Base-by-base conservation (phyloP, 305 asterid genomes). In the Fraxinus platypoda region DNA sequence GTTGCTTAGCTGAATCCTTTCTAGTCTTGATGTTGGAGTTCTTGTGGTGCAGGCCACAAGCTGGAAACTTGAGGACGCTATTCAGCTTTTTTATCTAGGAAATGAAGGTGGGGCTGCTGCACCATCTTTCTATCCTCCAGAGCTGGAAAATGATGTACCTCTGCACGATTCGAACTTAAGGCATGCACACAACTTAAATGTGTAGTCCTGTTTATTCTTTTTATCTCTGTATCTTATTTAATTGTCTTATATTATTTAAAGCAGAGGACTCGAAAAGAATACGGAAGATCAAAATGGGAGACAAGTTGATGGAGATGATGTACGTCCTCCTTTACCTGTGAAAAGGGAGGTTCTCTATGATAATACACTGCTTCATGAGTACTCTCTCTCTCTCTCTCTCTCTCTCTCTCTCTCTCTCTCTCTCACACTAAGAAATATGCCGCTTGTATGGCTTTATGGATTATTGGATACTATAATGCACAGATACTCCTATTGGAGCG, bases 31-130 rank as follows among this genome's bases (percentile, higher is more conserved):
- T 77, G 11, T 80, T 8, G 66, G 78, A 84, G 8, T 78, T 87
- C 78, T 75, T 78, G 46, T 75, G 74, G 73, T 46, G 66, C 91
- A 96, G 99, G 99, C 99, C 86, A 93, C 99, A 83, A 88, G 93
- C 87, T 96, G 99, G 99, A 91, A 92, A 87, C 98, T 96, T 74
- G 99, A 96, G 71, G 99, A 96, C 83, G 99, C 99, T 83, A 88
- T 96, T 88, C 99, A 96, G 86, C 98, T 96, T 81, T 96, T 90
- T 84, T 96, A 89, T 87, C 71, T 94, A 4, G 99, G 97, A 85
- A 92, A 89, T 89, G 99, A 96, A 35, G 92, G 91, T 81, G 92
- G 91, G 77, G 76, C 84, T 15, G 87, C 83, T 72, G 82, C 90
- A 54, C 82, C 90, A 15, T 74, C 91, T 83, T 81, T 81, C 21